Percentiles rank a stretch among this genome's conserved stretches.
These are phyloP conservation scores for Collariella sp. DNA, from an alignment of 495 filamentous ascomycete genomes.

Conservation along the genomic window DNA sequence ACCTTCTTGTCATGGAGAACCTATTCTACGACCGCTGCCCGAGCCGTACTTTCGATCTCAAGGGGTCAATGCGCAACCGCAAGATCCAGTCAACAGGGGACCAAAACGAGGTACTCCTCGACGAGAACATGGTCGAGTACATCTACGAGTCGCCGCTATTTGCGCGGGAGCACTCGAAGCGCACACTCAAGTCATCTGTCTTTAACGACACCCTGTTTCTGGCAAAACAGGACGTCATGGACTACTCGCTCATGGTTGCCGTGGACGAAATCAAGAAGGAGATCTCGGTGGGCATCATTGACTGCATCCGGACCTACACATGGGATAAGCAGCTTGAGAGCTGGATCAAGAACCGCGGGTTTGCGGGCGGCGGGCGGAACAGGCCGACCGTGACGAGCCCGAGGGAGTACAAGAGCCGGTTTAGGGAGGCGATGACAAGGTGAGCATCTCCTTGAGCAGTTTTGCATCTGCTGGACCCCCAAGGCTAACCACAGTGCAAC, in stretches of 20 bases:
- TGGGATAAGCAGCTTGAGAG: slow-evolving; percentile 99
- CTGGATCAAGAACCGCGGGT: slow-evolving; percentile 95
- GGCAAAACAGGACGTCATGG: slow-evolving; percentile 91
- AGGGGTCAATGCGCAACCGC: slow-evolving; percentile 96
- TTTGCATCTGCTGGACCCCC: background rate
- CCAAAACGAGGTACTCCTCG: slow-evolving; percentile 88
- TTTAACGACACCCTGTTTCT: slow-evolving; percentile 97
- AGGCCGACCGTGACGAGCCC: slow-evolving; percentile 93
- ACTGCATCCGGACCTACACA: slow-evolving; percentile 96
- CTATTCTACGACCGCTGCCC: slow-evolving; percentile 93
- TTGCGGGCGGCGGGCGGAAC: slow-evolving; percentile 76
- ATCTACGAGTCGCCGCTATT: slow-evolving; percentile 97
- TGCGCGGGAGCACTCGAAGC: slow-evolving; percentile 85
- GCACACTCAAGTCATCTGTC: slow-evolving; percentile 72
- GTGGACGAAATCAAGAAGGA: slow-evolving; percentile 85
- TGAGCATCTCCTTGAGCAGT: slow-evolving; percentile 57
- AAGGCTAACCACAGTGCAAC: background rate
- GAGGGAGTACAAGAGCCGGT: slow-evolving; percentile 93
- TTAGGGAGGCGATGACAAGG: slow-evolving; percentile 92
- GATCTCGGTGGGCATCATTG: slow-evolving; percentile 93
- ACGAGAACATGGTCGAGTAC: slow-evolving; percentile 99
- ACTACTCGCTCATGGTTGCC: slow-evolving; percentile 97
- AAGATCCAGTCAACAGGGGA: slow-evolving; percentile 92
- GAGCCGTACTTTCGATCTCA: slow-evolving; percentile 92
- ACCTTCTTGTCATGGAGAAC: slow-evolving; percentile 95